Percentiles rank a stretch among this genome's conserved stretches.
These are phyloP conservation scores for Bothriochloa decipiens DNA, from an alignment of 176 grass and related monocot genomes.

Conservation along the genomic window DNA sequence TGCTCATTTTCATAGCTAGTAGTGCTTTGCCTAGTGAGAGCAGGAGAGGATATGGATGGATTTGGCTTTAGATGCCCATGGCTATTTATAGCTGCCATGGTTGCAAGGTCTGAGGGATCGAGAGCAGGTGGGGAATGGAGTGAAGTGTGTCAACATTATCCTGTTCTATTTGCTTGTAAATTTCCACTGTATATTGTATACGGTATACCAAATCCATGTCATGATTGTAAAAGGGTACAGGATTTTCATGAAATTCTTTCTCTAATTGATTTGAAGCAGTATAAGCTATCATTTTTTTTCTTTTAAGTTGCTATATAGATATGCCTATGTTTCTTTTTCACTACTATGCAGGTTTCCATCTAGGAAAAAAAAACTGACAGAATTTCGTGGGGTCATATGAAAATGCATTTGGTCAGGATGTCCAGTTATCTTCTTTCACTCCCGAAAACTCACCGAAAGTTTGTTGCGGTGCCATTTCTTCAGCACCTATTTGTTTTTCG, in stretches of 20 bases:
- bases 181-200: slow-evolving; percentile 8
- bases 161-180: slow-evolving; percentile 1
- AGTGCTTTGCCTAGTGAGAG: slow-evolving; percentile 19
- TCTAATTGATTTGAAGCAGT: background rate
- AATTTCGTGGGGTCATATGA: background rate
- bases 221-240: slow-evolving; percentile 1
- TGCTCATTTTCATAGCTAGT: slow-evolving; percentile 24
- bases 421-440: background rate
- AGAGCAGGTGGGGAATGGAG: slow-evolving; percentile 30
- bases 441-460: background rate
- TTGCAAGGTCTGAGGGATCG: slow-evolving; percentile 26
- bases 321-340: background rate
- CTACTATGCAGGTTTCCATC: no score
- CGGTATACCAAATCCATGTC: slow-evolving; percentile 13
- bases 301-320: background rate
- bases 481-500: background rate
- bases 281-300: no score
- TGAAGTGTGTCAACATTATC: slow-evolving; percentile 7
- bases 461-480: background rate
- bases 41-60: slow-evolving; percentile 39
- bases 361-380: no score
- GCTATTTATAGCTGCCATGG: slow-evolving; percentile 48
- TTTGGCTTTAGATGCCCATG: slow-evolving; percentile 39
- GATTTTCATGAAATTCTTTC: no score
- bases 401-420: background rate